Evolutionary conservation across 202 grass and related monocot species (phyloP).

Genomic region (Schoenoplectus triqueter): DNA sequence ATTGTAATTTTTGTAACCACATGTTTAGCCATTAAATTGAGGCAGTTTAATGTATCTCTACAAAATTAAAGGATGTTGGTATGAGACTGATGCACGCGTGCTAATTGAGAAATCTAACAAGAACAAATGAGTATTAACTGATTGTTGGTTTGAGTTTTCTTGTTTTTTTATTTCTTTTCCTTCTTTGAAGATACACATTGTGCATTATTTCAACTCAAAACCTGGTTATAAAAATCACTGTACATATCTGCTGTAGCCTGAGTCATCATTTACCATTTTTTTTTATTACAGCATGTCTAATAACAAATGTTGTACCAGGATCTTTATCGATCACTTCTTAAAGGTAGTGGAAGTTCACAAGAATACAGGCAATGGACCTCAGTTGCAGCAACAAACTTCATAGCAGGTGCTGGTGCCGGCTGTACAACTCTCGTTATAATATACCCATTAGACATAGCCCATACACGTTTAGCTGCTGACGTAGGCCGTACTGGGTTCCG

Average conservation of each 20-base stretch:
- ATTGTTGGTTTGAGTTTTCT: background rate
- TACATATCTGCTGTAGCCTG: background rate
- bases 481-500: slow-evolving; percentile 66
- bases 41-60: background rate
- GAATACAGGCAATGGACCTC: slow-evolving; percentile 54
- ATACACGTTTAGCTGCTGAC: slow-evolving; percentile 91
- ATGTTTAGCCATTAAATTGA: background rate
- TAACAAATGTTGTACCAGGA: slow-evolving; percentile 56
- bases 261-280: background rate
- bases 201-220: background rate
- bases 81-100: background rate
- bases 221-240: background rate
- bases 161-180: background rate
- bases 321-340: slow-evolving; percentile 72
- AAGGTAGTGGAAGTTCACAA: slow-evolving; percentile 49
- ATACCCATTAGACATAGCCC: slow-evolving; percentile 93
- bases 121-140: background rate
- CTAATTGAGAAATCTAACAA: slow-evolving; percentile 6
- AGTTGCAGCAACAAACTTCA: slow-evolving; percentile 75
- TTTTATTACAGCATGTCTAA: slow-evolving; percentile 5
- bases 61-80: slow-evolving; percentile 4
- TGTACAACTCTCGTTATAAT: slow-evolving; percentile 92
- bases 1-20: slow-evolving; percentile 3
- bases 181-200: background rate
- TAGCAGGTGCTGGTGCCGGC: slow-evolving; percentile 82